Conservation (phyloP, 176 grass and related monocot species). For the Puya raimondii region DNA sequence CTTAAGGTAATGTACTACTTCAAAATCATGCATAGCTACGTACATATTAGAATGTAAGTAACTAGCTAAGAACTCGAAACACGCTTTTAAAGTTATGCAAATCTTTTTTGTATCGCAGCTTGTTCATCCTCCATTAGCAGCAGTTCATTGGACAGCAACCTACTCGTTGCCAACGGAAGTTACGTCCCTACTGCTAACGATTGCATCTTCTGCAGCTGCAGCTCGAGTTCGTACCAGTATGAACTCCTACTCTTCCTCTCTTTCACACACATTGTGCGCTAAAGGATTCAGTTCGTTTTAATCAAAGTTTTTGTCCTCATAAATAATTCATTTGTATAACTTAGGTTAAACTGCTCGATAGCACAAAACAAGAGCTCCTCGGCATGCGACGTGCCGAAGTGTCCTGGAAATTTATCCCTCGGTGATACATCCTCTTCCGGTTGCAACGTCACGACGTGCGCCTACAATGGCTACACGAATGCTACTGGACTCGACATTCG, state of each 20-base stretch:
- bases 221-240: slow-evolving; percentile 74
- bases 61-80: not conserved
- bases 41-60: not conserved
- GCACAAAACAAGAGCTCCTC: slow-evolving; percentile 45
- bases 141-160: slow-evolving; percentile 40
- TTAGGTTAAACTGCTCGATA: slow-evolving; percentile 60
- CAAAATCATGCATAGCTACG: not conserved
- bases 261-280: not conserved
- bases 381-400: slow-evolving; percentile 46
- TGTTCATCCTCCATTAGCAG: slow-evolving; percentile 71
- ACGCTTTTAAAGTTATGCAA: slow-evolving; percentile 3
- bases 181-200: slow-evolving; percentile 79
- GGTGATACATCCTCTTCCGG: slow-evolving; percentile 48
- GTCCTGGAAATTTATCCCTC: slow-evolving; percentile 40
- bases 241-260: slow-evolving; percentile 11
- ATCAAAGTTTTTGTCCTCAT: not conserved
- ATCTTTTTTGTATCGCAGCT: slow-evolving; percentile 24
- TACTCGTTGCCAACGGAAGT: slow-evolving; percentile 62
- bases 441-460: slow-evolving; percentile 49
- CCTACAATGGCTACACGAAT: slow-evolving; percentile 78
- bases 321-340: slow-evolving; percentile 7
- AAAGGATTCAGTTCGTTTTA: not conserved
- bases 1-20: too few species aligned
- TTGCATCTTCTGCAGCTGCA: slow-evolving; percentile 79
- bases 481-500: slow-evolving; percentile 49